Conservation (phyloP, 306 rosid species). For the Glycine tomentella region DNA sequence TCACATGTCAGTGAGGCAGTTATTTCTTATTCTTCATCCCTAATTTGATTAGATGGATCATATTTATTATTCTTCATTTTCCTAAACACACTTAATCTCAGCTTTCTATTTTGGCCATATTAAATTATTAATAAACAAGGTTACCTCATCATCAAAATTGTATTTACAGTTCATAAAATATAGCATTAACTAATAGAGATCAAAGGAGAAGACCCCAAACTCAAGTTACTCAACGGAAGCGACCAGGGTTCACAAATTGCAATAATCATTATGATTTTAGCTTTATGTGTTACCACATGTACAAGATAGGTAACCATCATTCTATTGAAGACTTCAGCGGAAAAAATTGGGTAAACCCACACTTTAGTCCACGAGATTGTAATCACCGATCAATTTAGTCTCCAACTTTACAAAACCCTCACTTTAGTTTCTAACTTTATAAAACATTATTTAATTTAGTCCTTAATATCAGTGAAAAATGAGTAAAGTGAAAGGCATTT, state of each 20-base stretch:
- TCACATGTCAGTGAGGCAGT: background rate
- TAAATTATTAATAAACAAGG: conserved; percentile 28
- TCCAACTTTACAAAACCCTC: background rate
- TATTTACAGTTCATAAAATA: conserved; percentile 37
- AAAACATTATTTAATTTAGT: background rate
- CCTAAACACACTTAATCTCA: background rate
- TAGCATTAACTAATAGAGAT: background rate
- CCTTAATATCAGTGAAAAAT: background rate
- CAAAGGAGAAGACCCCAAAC: conserved; percentile 6
- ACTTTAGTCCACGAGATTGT: background rate
- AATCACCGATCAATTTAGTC: background rate
- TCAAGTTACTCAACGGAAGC: conserved; percentile 38
- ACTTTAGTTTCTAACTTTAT: background rate
- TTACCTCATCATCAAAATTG: conserved; percentile 27
- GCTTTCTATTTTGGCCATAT: background rate
- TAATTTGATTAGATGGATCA: background rate
- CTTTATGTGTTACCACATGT: background rate
- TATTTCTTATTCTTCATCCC: background rate
- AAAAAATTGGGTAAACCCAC: background rate
- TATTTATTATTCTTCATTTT: background rate
- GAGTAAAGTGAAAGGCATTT: background rate
- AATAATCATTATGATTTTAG: conserved; percentile 25
- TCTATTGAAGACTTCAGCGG: conserved; percentile 11
- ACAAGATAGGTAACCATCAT: conserved; percentile 3
- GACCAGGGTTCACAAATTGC: conserved; percentile 32